phyloP scores from a whole-genome alignment of 2,329 filamentous ascomycete species.

The Coniella vitis region DNA sequence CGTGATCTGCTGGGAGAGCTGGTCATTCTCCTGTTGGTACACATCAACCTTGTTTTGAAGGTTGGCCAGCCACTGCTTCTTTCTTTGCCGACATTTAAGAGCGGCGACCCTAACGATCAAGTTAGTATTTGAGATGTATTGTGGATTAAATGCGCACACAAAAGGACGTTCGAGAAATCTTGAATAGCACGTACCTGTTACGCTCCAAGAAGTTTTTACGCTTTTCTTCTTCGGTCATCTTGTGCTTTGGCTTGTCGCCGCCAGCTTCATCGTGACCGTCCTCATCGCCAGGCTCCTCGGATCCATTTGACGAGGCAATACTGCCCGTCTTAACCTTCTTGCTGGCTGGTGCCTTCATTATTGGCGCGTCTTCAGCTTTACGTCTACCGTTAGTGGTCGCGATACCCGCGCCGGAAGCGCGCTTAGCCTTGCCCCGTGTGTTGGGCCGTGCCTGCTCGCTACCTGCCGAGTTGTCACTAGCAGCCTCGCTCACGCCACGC shows the following conservation, averaged over 20 bases:
- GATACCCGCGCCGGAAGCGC: conserved; percentile 37
- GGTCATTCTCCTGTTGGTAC: conserved; percentile 87
- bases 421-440: conserved; percentile 64
- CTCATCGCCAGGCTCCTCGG: conserved; percentile 34
- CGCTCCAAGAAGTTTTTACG: conserved; percentile 95
- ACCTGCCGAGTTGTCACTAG: conserved; percentile 66
- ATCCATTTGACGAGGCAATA: conserved; percentile 21
- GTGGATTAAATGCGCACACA: no score
- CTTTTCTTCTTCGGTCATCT: conserved; percentile 99
- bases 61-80: conserved; percentile 98
- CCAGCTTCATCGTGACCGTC: conserved; percentile 52
- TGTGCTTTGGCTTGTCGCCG: conserved; percentile 56
- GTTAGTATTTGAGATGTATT: no score
- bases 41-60: conserved; percentile 91
- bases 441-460: conserved; percentile 61
- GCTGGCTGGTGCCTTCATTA: conserved; percentile 49
- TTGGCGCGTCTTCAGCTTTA: conserved; percentile 63
- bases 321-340: conserved; percentile 63
- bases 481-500: conserved; percentile 58
- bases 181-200: conserved; percentile 69
- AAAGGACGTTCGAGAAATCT: no score
- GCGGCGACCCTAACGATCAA: conserved; percentile 77
- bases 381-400: conserved; percentile 58
- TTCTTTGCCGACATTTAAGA: conserved; percentile 91
- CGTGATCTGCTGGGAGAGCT: conserved; percentile 73